A percentile compares a stretch with the other conserved stretches of the same genome.
These are phyloP conservation scores for Proteromonas lacertae DNA, from an alignment of 352 stramenopile genomes.

Conservation along the genomic window DNA sequence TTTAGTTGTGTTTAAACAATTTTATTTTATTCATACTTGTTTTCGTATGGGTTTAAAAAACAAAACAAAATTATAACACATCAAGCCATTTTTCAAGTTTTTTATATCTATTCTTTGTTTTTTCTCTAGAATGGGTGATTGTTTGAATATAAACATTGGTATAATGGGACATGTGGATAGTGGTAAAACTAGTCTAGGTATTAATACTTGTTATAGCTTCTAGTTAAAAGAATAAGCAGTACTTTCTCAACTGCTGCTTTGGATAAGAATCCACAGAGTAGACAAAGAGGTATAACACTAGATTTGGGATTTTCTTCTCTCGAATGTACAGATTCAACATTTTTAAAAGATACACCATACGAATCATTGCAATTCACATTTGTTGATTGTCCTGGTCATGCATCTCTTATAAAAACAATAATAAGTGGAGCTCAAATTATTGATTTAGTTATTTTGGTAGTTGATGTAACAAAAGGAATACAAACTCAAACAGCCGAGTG, in stretches of 20 bases:
- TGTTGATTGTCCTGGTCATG: constrained; percentile 54
- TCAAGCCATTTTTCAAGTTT: no score
- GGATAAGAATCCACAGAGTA: constrained; percentile 84
- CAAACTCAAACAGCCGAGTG: constrained; percentile 93
- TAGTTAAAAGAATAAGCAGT: constrained; percentile 78
- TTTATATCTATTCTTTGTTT: no score
- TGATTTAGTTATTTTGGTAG: constrained; percentile 78
- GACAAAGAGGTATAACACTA: constrained; percentile 79
- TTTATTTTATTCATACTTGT: no score
- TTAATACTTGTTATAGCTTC: neutral
- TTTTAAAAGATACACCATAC: constrained; percentile 1
- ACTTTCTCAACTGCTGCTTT: constrained; percentile 76
- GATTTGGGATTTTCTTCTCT: constrained; percentile 93
- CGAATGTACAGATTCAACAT: constrained; percentile 17
- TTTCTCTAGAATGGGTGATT: no score
- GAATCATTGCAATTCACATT: constrained; percentile 57
- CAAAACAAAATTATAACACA: no score
- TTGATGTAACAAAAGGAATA: constrained; percentile 78
- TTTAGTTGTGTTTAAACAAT: no score
- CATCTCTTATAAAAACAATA: constrained; percentile 91
- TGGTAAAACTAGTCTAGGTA: constrained; percentile 84
- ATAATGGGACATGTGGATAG: constrained; percentile 92
- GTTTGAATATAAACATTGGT: constrained; percentile 88
- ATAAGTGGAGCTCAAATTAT: constrained; percentile 87
- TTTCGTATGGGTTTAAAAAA: no score